Evolutionary conservation across 2,329 filamentous ascomycete genomes (phyloP).

Genomic region (Phyllosticta citrichinensis): DNA sequence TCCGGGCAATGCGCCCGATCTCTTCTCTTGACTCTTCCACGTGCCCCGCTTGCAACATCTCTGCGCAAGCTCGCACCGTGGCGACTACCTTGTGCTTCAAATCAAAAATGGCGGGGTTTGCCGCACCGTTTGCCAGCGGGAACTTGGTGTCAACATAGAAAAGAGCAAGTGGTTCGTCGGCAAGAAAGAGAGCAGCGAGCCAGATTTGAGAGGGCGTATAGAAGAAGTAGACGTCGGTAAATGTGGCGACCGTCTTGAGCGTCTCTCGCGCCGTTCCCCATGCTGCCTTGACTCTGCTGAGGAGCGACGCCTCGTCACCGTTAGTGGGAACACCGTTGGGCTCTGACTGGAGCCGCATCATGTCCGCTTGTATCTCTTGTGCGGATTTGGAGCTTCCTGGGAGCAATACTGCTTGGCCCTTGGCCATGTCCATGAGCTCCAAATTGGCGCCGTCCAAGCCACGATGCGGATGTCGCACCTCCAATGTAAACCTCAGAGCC

Average conservation of each 20-base stretch:
- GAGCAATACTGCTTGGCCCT: constrained; percentile 43
- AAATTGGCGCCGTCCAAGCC: constrained; percentile 78
- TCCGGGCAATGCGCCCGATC: constrained; percentile 44
- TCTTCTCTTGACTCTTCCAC: constrained; percentile 35
- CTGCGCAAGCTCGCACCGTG: constrained; percentile 30
- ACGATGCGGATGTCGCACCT: constrained; percentile 82
- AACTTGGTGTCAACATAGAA: constrained; percentile 39
- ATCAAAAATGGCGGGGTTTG: constrained; percentile 13
- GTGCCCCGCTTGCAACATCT: constrained; percentile 26
- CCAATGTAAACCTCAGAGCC: constrained; percentile 84
- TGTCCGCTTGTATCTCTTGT: constrained; percentile 18
- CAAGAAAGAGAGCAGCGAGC: constrained; percentile 68
- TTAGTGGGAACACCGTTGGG: constrained; percentile 13
- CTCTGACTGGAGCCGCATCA: constrained; percentile 20
- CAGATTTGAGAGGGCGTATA: constrained; percentile 92
- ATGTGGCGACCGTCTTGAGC: constrained; percentile 56
- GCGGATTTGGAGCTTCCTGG: constrained; percentile 14
- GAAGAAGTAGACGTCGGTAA: constrained; percentile 95
- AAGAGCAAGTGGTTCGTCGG: constrained; percentile 53
- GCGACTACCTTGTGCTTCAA: constrained; percentile 25
- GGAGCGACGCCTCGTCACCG: constrained; percentile 13
- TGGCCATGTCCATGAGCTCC: constrained; percentile 61
- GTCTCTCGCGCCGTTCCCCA: constrained; percentile 46
- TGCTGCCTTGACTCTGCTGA: constrained; percentile 50
- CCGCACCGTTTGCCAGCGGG: constrained; percentile 14